Conservation (phyloP, 768 basidiomycete species). For the Amanita pallidorosea region DNA sequence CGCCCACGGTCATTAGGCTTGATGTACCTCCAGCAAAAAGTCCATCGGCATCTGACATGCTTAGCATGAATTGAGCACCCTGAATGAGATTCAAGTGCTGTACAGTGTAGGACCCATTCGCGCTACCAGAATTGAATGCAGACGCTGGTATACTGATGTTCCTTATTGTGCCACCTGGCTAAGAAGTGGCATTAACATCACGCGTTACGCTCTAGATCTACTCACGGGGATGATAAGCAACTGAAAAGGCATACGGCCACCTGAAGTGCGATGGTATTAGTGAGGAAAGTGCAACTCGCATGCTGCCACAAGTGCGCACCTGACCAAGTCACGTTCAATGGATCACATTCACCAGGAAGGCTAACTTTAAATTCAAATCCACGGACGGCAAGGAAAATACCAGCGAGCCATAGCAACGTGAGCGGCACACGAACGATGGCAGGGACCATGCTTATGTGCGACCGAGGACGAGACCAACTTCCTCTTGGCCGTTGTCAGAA, state of each 20-base stretch:
- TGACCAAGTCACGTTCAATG: conserved; percentile 15
- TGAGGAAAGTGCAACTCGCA: background rate
- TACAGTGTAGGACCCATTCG: conserved; percentile 12
- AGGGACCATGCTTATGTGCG: background rate
- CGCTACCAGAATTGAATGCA: conserved; percentile 8
- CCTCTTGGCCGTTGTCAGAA: background rate
- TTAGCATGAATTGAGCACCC: conserved; percentile 11
- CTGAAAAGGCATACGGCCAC: conserved; percentile 16
- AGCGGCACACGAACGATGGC: background rate
- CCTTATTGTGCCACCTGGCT: conserved; percentile 15
- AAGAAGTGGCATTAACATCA: conserved; percentile 24
- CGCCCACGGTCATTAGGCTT: conserved; percentile 12
- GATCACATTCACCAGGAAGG: conserved; percentile 15
- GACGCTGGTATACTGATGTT: conserved; percentile 16
- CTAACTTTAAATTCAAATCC: conserved; percentile 11
- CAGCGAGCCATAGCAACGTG: background rate
- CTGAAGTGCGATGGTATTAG: conserved; percentile 7
- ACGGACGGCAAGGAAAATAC: background rate
- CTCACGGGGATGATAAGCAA: conserved; percentile 16
- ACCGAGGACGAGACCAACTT: too few species aligned
- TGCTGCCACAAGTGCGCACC: conserved; percentile 9
- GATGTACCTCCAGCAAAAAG: conserved; percentile 16
- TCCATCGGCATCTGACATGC: conserved; percentile 19
- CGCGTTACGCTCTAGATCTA: background rate
- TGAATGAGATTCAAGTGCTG: conserved; percentile 6